Percentiles rank a stretch among this genome's conserved stretches.
phyloP scores from a whole-genome alignment of 2,329 filamentous ascomycete genomes.

The Bipolaris zeicola region DNA sequence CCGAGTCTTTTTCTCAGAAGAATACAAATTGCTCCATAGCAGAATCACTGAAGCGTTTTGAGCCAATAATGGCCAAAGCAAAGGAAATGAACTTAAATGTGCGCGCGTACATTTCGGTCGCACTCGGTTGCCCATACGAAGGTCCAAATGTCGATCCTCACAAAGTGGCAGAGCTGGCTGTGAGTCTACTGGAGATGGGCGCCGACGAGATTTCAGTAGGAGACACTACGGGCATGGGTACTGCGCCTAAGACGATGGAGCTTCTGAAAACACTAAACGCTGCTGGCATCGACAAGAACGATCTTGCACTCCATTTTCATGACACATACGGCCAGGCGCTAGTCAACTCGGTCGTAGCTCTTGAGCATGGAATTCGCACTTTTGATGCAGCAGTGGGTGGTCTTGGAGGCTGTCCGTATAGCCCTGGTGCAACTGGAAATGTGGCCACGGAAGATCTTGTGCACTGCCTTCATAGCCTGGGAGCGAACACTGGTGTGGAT shows the following conservation, averaged over 20 bases:
- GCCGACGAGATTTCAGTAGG: slow-evolving; percentile 90
- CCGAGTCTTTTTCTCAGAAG: slow-evolving; percentile 77
- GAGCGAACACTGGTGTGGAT: slow-evolving; percentile 72
- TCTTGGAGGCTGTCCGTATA: slow-evolving; percentile 83
- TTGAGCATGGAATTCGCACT: slow-evolving; percentile 76
- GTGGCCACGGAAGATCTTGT: slow-evolving; percentile 85
- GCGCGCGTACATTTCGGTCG: slow-evolving; percentile 74
- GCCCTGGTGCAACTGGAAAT: slow-evolving; percentile 84
- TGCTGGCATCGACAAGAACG: slow-evolving; percentile 70
- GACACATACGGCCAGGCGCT: slow-evolving; percentile 86
- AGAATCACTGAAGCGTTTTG: slow-evolving; percentile 73
- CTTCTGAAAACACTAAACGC: slow-evolving; percentile 68
- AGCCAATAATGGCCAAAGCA: slow-evolving; percentile 70
- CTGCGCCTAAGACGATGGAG: slow-evolving; percentile 69
- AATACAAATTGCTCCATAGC: slow-evolving; percentile 83
- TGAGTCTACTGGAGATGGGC: slow-evolving; percentile 77
- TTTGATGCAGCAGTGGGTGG: slow-evolving; percentile 83
- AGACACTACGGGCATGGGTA: slow-evolving; percentile 91
- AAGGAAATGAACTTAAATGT: slow-evolving; percentile 70
- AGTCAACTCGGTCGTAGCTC: slow-evolving; percentile 78
- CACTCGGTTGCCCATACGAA: slow-evolving; percentile 79
- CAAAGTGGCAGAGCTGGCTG: slow-evolving; percentile 66
- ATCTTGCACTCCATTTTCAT: slow-evolving; percentile 84
- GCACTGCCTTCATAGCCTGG: slow-evolving; percentile 73
- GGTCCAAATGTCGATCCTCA: slow-evolving; percentile 65